Evolutionary conservation across 371 early-diverging fungal species (phyloP).

Genomic region (Dichotomocladium elegans): DNA sequence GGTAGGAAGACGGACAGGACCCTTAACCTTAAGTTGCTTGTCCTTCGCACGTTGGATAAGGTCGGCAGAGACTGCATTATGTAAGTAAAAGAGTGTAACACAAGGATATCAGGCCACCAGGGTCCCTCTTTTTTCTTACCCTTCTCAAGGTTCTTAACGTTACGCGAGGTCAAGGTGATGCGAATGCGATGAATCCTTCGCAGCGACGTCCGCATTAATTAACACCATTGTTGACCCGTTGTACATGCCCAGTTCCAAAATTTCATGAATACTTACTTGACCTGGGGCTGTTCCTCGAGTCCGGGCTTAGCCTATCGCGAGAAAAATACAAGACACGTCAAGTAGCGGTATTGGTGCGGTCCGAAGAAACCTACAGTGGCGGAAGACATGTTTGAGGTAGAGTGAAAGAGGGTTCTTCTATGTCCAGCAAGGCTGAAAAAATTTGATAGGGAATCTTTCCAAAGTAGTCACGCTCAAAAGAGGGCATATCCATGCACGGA

Average conservation of each 20-base stretch:
- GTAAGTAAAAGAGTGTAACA: not conserved
- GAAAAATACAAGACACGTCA: no score
- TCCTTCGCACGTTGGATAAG: conserved; percentile 97
- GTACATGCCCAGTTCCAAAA: no score
- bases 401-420: conserved; percentile 11
- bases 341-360: not conserved
- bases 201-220: not conserved
- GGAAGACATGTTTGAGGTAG: conserved; percentile 42
- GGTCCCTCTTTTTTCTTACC: no score
- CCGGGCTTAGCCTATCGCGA: conserved; percentile 48
- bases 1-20: conserved; percentile 98
- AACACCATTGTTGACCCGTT: no score
- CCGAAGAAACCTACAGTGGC: conserved; percentile 30
- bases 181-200: conserved; percentile 88
- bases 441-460: no score
- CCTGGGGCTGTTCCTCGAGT: conserved; percentile 52
- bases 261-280: conserved; percentile 51
- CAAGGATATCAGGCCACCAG: no score
- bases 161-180: conserved; percentile 97
- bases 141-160: conserved; percentile 98
- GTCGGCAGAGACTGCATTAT: conserved; percentile 78
- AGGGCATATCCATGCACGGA: no score
- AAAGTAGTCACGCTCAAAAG: no score
- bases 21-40: conserved; percentile 96
- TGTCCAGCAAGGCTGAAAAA: no score